Percentiles rank a stretch among this genome's conserved stretches.
Evolutionary conservation across 148 eudicot species (phyloP).

Genomic region (Polygonum aviculare): DNA sequence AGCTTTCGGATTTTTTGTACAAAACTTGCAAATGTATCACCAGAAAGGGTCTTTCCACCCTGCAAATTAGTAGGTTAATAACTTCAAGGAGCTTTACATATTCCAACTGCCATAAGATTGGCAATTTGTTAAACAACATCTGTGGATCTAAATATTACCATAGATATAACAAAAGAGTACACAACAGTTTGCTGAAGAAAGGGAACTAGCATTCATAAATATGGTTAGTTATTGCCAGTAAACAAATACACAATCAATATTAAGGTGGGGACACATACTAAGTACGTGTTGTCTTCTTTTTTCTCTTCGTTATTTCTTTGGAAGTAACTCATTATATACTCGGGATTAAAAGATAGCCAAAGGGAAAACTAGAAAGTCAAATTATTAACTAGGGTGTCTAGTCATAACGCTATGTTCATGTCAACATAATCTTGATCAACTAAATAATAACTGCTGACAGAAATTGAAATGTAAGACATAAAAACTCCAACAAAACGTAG

Average conservation of each 20-base stretch:
- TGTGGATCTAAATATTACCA: background rate
- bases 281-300: background rate
- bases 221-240: background rate
- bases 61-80: constrained; percentile 16
- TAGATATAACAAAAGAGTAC: background rate
- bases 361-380: background rate
- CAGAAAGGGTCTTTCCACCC: constrained; percentile 33
- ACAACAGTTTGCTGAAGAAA: background rate
- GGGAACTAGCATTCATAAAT: background rate
- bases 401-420: background rate
- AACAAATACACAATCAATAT: background rate
- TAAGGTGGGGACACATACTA: background rate
- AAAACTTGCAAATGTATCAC: constrained; percentile 35
- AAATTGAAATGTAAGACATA: background rate
- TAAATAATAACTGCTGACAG: background rate
- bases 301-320: background rate
- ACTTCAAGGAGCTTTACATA: background rate
- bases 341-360: background rate
- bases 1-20: constrained; percentile 34
- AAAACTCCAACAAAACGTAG: constrained; percentile 1
- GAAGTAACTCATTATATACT: background rate
- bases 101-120: background rate
- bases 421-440: background rate
- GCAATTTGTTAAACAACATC: background rate
- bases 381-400: background rate